phyloP scores from a whole-genome alignment of 441 rosid genomes.

The Aleurites moluccanus region DNA sequence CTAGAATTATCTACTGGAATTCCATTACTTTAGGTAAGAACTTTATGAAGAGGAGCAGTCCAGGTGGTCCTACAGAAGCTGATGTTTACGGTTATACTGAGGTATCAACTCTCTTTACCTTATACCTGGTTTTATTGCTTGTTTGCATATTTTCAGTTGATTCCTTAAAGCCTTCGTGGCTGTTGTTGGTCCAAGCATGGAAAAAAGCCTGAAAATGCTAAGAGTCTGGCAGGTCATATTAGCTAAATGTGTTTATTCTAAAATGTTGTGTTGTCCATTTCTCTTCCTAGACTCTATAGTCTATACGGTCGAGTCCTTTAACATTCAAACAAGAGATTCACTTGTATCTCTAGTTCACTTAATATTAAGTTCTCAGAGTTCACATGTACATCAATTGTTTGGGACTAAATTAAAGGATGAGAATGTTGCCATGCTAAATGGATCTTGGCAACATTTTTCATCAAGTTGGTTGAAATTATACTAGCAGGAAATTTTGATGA shows the following conservation, averaged over 20 bases:
- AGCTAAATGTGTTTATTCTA: neutral
- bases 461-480: no score
- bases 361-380: neutral
- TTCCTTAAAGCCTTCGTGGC: neutral
- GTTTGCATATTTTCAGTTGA: neutral
- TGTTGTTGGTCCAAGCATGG: neutral
- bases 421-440: neutral
- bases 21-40: slow-evolving; percentile 77
- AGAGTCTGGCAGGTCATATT: neutral
- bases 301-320: neutral
- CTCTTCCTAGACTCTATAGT: neutral
- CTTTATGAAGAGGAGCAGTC: slow-evolving; percentile 76
- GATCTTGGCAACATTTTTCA: neutral
- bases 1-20: slow-evolving; percentile 76
- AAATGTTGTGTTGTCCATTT: neutral
- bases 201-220: neutral
- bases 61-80: slow-evolving; percentile 68
- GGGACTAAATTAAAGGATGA: neutral
- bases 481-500: neutral
- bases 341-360: neutral
- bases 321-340: neutral
- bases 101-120: slow-evolving; percentile 31
- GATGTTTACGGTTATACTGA: slow-evolving; percentile 87
- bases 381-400: neutral
- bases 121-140: neutral